A percentile compares a stretch with the other conserved stretches of the same genome.
Conservation (phyloP, 2,329 filamentous ascomycete genomes). For the Corinectria fuckeliana region DNA sequence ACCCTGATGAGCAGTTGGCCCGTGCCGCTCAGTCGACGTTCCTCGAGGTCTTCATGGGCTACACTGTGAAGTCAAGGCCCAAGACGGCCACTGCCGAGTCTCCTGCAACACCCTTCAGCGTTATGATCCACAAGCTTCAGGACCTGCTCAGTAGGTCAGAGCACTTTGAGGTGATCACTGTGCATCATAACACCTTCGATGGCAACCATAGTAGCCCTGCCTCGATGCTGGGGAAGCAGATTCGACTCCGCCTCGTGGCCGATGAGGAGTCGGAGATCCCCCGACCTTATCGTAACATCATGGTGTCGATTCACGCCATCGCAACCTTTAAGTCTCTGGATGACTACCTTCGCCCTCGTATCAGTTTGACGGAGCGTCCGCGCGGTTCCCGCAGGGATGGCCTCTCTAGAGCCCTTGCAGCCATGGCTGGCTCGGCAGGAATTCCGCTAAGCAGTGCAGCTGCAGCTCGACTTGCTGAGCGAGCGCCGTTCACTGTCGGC, state of each 20-base stretch:
- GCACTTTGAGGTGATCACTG: slow-evolving; percentile 96
- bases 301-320: slow-evolving; percentile 98
- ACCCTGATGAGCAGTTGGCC: slow-evolving; percentile 66
- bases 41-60: slow-evolving; percentile 89
- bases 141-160: slow-evolving; percentile 95
- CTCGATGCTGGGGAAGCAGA: slow-evolving; percentile 96
- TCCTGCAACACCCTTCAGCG: slow-evolving; percentile 83
- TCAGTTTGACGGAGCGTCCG: slow-evolving; percentile 76
- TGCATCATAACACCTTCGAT: slow-evolving; percentile 90
- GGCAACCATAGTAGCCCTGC: slow-evolving; percentile 89
- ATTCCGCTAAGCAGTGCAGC: slow-evolving; percentile 58
- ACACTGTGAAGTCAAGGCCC: slow-evolving; percentile 68
- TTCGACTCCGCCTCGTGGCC: slow-evolving; percentile 85
- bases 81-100: slow-evolving; percentile 71
- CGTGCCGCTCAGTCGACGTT: slow-evolving; percentile 81
- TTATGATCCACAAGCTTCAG: slow-evolving; percentile 92
- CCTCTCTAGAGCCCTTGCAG: slow-evolving; percentile 72
- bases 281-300: slow-evolving; percentile 86
- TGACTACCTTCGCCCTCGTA: slow-evolving; percentile 91
- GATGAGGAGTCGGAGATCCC: slow-evolving; percentile 93
- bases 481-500: slow-evolving; percentile 47
- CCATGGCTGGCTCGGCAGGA: slow-evolving; percentile 76
- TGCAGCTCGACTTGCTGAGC: slow-evolving; percentile 55
- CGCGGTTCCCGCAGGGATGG: slow-evolving; percentile 67
- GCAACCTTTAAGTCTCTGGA: slow-evolving; percentile 97